These are phyloP conservation scores for Ophiognomonia clavigignenti-juglandacearum DNA, from an alignment of 2,329 filamentous ascomycete genomes.

Conservation along the genomic window DNA sequence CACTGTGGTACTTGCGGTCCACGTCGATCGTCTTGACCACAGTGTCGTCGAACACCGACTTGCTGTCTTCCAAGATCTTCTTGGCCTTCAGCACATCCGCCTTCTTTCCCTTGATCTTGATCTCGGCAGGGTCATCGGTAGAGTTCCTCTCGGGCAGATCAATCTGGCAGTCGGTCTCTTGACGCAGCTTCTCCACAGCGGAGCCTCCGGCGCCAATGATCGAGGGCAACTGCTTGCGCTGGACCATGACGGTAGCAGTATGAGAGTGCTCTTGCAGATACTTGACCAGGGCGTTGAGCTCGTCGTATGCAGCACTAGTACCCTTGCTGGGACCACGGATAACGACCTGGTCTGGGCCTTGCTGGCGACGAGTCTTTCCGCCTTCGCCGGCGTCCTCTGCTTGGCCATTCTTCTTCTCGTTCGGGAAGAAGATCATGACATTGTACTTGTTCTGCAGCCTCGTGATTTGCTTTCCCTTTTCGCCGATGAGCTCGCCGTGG, in stretches of 20 bases:
- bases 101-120: slow-evolving; percentile 89
- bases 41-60: slow-evolving; percentile 84
- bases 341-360: slow-evolving; percentile 82
- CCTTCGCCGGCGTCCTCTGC: slow-evolving; percentile 74
- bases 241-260: slow-evolving; percentile 74
- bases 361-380: slow-evolving; percentile 62
- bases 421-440: slow-evolving; percentile 92
- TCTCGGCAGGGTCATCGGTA: slow-evolving; percentile 69
- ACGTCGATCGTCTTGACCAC: slow-evolving; percentile 78
- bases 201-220: slow-evolving; percentile 87
- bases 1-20: slow-evolving; percentile 90
- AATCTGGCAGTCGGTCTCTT: slow-evolving; percentile 80
- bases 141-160: slow-evolving; percentile 81
- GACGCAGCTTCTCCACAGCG: slow-evolving; percentile 85
- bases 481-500: slow-evolving; percentile 89
- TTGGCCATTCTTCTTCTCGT: slow-evolving; percentile 54
- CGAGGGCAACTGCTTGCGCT: slow-evolving; percentile 88
- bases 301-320: slow-evolving; percentile 85
- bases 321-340: slow-evolving; percentile 90
- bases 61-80: slow-evolving; percentile 83
- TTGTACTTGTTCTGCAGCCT: slow-evolving; percentile 88
- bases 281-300: slow-evolving; percentile 82
- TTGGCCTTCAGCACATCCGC: slow-evolving; percentile 86
- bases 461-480: slow-evolving; percentile 83
- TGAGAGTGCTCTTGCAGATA: slow-evolving; percentile 86